phyloP scores from a whole-genome alignment of 768 basidiomycete genomes.

The Hygrocybe coccinea region DNA sequence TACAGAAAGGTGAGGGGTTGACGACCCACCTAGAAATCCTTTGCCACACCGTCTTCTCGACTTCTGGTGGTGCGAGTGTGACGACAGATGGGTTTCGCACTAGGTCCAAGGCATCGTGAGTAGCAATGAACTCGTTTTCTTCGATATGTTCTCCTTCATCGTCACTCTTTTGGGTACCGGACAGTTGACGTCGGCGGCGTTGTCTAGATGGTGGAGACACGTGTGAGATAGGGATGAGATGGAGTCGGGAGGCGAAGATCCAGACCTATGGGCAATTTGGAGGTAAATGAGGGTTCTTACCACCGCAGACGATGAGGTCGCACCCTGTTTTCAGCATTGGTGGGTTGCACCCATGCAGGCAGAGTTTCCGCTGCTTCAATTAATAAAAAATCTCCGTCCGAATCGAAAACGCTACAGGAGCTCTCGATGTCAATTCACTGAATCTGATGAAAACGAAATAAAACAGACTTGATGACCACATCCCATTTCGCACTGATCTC shows the following conservation, averaged over 20 bases:
- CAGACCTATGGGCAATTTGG: conserved; percentile 63
- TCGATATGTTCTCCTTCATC: conserved; percentile 53
- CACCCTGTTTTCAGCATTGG: conserved; percentile 91
- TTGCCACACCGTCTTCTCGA: conserved; percentile 66
- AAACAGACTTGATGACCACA: conserved; percentile 65
- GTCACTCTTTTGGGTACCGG: conserved; percentile 28
- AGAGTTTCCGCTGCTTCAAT: conserved; percentile 93
- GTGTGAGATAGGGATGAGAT: conserved; percentile 79
- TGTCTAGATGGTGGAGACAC: conserved; percentile 62
- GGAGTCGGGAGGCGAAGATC: conserved; percentile 78
- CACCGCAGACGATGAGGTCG: conserved; percentile 39
- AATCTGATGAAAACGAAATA: background rate
- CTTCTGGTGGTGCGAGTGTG: conserved; percentile 55
- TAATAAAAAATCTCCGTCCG: conserved; percentile 92
- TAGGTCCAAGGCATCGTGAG: conserved; percentile 58
- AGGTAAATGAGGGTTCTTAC: conserved; percentile 29
- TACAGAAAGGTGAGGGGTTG: background rate
- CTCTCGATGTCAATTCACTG: background rate
- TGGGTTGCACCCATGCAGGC: conserved; percentile 86
- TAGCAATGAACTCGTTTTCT: conserved; percentile 48
- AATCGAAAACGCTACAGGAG: conserved; percentile 62
- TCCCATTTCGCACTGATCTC: conserved; percentile 78
- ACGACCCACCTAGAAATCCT: conserved; percentile 58
- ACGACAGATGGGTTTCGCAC: conserved; percentile 49
- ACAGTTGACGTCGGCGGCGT: conserved; percentile 42